phyloP scores from a whole-genome alignment of 345 rosid species.

The Rhodamnia rubescens region DNA sequence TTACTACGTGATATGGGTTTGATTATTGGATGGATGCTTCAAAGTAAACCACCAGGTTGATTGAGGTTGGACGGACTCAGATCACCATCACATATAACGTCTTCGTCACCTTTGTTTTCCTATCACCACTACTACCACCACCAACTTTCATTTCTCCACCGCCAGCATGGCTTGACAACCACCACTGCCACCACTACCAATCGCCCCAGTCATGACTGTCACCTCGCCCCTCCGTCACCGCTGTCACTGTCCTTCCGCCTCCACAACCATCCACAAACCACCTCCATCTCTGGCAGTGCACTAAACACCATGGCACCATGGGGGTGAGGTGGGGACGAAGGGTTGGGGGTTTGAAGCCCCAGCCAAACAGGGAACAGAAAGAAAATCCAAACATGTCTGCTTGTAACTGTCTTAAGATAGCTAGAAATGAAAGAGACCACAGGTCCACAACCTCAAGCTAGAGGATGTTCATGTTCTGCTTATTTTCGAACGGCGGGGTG shows the following conservation, averaged over 20 bases:
- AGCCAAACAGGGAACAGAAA: not conserved
- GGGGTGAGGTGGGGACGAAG: not conserved
- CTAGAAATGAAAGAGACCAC: not conserved
- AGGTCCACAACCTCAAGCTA: not conserved
- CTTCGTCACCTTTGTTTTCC: not conserved
- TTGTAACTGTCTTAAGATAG: not conserved
- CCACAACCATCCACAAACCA: not conserved
- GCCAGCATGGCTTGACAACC: not conserved
- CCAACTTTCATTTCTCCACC: not conserved
- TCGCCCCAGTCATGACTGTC: not conserved
- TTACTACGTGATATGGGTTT: not conserved
- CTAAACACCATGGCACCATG: accelerated
- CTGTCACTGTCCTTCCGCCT: not conserved
- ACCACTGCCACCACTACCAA: not conserved
- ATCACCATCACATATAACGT: not conserved
- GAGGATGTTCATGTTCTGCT: not conserved
- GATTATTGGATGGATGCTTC: not conserved
- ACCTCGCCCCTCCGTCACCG: not conserved
- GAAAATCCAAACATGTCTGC: not conserved
- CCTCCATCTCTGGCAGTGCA: not conserved
- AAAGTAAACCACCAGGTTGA: not conserved
- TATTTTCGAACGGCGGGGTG: not conserved
- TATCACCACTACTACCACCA: not conserved
- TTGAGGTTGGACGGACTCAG: not conserved
- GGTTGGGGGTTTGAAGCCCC: not conserved